These are phyloP conservation scores for Xylaria castorea DNA, from an alignment of 495 filamentous ascomycete genomes.

Conservation along the genomic window DNA sequence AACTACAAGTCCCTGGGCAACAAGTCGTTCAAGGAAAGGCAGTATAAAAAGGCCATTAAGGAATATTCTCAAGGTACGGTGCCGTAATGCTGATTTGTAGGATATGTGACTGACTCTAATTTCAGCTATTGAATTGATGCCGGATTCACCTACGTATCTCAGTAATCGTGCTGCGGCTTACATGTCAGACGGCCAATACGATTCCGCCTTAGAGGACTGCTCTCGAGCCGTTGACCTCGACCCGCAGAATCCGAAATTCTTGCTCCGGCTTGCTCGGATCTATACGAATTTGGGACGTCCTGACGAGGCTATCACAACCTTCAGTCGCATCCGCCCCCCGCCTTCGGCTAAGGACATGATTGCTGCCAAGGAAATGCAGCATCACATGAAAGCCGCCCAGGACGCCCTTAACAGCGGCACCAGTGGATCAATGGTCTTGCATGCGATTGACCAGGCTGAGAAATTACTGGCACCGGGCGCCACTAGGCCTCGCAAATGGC, in stretches of 20 bases:
- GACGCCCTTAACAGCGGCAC: slow-evolving; percentile 74
- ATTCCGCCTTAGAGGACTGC: slow-evolving; percentile 84
- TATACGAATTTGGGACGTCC: slow-evolving; percentile 86
- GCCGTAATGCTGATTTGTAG: not conserved
- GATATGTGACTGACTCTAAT: slow-evolving; percentile 26
- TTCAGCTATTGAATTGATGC: slow-evolving; percentile 81
- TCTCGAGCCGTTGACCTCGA: slow-evolving; percentile 80
- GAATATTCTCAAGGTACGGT: slow-evolving; percentile 90
- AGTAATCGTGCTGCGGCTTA: slow-evolving; percentile 94
- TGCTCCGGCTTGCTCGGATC: slow-evolving; percentile 87
- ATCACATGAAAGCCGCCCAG: slow-evolving; percentile 81
- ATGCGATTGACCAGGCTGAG: slow-evolving; percentile 90
- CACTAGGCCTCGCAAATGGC: slow-evolving; percentile 87
- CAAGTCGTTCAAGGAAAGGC: slow-evolving; percentile 91
- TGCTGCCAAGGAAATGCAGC: slow-evolving; percentile 80
- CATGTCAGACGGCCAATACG: slow-evolving; percentile 80
- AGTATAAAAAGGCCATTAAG: slow-evolving; percentile 83
- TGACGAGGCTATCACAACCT: slow-evolving; percentile 83
- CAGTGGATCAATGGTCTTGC: slow-evolving; percentile 85
- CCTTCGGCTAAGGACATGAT: slow-evolving; percentile 83
- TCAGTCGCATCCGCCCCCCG: slow-evolving; percentile 71
- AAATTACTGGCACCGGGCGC: slow-evolving; percentile 75
- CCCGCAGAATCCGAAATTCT: slow-evolving; percentile 80
- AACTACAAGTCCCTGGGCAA: slow-evolving; percentile 91
- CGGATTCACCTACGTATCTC: slow-evolving; percentile 83